These are phyloP conservation scores for Willaertia magna DNA, from an alignment of 208 protist genomes.

Conservation along the genomic window DNA sequence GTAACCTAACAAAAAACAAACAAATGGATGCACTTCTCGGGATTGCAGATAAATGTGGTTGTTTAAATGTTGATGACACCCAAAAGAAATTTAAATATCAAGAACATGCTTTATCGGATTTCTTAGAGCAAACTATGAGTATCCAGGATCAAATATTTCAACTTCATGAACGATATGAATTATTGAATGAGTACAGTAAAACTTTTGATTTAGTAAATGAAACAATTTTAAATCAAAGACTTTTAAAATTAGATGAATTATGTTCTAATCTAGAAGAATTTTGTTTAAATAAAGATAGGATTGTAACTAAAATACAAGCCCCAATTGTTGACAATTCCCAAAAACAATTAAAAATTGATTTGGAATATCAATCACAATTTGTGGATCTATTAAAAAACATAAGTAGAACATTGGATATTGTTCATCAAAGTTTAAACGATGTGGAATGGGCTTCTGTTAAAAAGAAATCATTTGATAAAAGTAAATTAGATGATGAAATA, in stretches of 20 bases:
- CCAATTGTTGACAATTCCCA: neutral
- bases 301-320: neutral
- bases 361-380: neutral
- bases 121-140: neutral
- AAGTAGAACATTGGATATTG: neutral
- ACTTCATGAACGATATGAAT: neutral
- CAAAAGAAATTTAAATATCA: neutral
- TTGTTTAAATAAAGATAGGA: neutral
- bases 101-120: neutral
- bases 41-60: neutral
- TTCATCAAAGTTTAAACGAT: neutral
- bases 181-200: neutral
- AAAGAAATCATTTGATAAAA: neutral
- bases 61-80: neutral
- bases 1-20: neutral
- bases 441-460: neutral
- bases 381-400: neutral
- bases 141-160: neutral
- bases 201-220: neutral
- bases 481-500: neutral
- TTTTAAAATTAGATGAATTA: neutral
- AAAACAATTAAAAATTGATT: neutral
- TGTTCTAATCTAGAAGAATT: neutral
- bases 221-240: neutral
- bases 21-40: neutral